A percentile compares a stretch with the other conserved stretches of the same genome.
Evolutionary conservation across 2,329 filamentous ascomycete genomes (phyloP).

Genomic region (Ophiostoma populinum): DNA sequence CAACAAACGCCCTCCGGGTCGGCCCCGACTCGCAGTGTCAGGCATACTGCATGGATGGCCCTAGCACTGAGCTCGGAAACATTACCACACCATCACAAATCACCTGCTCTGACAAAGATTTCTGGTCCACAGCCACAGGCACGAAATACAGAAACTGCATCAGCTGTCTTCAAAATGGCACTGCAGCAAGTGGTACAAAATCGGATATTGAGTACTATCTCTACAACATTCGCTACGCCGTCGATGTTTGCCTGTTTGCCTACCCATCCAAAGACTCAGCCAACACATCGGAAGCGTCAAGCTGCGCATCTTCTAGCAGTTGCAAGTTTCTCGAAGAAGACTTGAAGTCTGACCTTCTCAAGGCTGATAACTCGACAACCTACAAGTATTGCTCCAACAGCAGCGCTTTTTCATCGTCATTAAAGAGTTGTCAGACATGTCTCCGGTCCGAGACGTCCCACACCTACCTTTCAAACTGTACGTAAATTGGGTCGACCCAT

Average conservation of each 20-base stretch:
- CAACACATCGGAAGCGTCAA: constrained; percentile 22
- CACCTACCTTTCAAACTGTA: too few species aligned
- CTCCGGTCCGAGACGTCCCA: too few species aligned
- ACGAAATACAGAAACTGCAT: constrained; percentile 30
- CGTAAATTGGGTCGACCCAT: too few species aligned
- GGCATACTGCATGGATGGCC: constrained; percentile 25
- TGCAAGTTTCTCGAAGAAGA: constrained; percentile 24
- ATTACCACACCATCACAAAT: constrained; percentile 27
- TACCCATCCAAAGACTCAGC: constrained; percentile 16
- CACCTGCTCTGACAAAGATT: constrained; percentile 25
- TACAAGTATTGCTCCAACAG: constrained; percentile 19
- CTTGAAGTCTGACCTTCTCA: constrained; percentile 19
- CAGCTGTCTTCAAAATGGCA: constrained; percentile 28
- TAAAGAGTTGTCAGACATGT: too few species aligned
- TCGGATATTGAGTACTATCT: constrained; percentile 28
- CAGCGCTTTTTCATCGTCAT: too few species aligned
- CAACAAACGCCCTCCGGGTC: constrained; percentile 22
- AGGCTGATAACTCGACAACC: constrained; percentile 12
- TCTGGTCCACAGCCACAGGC: constrained; percentile 19
- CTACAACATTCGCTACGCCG: constrained; percentile 31
- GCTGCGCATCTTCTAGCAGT: constrained; percentile 24
- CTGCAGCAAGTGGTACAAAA: constrained; percentile 21
- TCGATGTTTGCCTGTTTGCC: constrained; percentile 29
- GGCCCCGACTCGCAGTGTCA: constrained; percentile 34
- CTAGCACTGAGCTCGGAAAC: constrained; percentile 17